These are phyloP conservation scores for Terana coerulea DNA, from an alignment of 768 basidiomycete genomes.

Conservation along the genomic window DNA sequence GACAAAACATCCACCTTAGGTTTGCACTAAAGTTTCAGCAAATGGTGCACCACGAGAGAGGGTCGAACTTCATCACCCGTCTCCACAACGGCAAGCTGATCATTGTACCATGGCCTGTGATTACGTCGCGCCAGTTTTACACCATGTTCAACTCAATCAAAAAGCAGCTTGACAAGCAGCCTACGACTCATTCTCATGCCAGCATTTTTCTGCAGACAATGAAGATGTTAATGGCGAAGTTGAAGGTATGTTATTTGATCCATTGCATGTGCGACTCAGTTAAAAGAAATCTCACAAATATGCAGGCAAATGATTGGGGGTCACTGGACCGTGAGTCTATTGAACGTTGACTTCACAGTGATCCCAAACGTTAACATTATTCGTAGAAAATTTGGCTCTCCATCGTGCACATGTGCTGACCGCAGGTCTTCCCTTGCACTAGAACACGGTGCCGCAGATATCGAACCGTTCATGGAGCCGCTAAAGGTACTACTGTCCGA, in stretches of 20 bases:
- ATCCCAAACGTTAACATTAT: too few relatives aligned
- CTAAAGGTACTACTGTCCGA: too few relatives aligned
- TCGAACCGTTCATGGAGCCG: slow-evolving; percentile 42
- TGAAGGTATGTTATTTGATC: slow-evolving; percentile 50
- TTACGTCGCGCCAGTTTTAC: slow-evolving; percentile 60
- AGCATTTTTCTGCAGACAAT: slow-evolving; percentile 53
- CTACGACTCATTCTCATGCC: slow-evolving; percentile 44
- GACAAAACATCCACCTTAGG: too few relatives aligned
- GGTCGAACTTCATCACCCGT: slow-evolving; percentile 56
- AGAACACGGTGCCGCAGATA: slow-evolving; percentile 41
- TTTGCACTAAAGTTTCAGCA: slow-evolving; percentile 55
- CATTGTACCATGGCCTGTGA: slow-evolving; percentile 67
- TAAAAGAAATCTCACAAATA: slow-evolving; percentile 15
- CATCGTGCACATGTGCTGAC: slow-evolving; percentile 31
- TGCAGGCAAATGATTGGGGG: slow-evolving; percentile 62
- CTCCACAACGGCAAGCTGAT: slow-evolving; percentile 51
- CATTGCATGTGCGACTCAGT: neutral
- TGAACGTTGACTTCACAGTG: neutral
- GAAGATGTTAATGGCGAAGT: slow-evolving; percentile 64
- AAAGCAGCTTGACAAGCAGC: slow-evolving; percentile 43
- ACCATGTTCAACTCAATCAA: slow-evolving; percentile 47
- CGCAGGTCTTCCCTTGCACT: slow-evolving; percentile 47
- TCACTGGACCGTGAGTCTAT: slow-evolving; percentile 50
- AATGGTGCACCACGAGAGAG: slow-evolving; percentile 61
- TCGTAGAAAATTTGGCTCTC: slow-evolving; percentile 25